phyloP scores from a whole-genome alignment of 768 basidiomycete genomes.

The Tubosaeta sp. region DNA sequence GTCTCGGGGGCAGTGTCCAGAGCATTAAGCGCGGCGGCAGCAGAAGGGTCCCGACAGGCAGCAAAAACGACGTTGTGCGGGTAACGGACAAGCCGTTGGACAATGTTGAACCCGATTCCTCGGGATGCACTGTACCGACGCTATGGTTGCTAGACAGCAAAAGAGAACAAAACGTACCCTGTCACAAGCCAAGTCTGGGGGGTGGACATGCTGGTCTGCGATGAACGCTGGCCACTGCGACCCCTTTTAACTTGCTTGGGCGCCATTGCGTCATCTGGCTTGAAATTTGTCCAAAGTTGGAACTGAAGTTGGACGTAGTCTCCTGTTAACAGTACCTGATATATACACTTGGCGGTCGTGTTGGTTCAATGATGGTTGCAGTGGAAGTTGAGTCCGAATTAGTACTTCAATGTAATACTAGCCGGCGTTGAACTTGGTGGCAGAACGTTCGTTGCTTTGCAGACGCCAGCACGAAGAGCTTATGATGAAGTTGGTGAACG shows the following conservation, averaged over 20 bases:
- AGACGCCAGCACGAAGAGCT: not conserved
- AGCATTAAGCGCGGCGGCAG: not conserved
- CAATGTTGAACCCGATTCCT: constrained; percentile 7
- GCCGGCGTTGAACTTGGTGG: no score
- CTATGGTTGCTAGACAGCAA: not conserved
- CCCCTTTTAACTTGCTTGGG: not conserved
- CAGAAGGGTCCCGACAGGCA: constrained; percentile 1
- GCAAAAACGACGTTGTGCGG: constrained; percentile 8
- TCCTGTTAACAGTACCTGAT: no score
- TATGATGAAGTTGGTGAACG: constrained; percentile 7
- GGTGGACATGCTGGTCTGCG: not conserved
- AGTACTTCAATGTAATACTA: no score
- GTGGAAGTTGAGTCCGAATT: no score
- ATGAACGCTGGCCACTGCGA: not conserved
- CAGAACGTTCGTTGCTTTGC: not conserved
- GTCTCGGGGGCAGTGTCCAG: not conserved
- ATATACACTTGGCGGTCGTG: no score
- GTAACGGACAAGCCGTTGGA: constrained; percentile 2
- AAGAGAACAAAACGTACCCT: constrained; percentile 2
- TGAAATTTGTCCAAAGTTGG: not conserved
- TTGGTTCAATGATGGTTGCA: no score
- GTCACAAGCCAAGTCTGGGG: constrained; percentile 9
- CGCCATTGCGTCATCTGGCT: not conserved
- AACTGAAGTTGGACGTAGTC: not conserved
- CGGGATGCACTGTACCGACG: constrained; percentile 2